phyloP scores from a whole-genome alignment of 2,329 filamentous ascomycete species.

The Volutella citrinella region DNA sequence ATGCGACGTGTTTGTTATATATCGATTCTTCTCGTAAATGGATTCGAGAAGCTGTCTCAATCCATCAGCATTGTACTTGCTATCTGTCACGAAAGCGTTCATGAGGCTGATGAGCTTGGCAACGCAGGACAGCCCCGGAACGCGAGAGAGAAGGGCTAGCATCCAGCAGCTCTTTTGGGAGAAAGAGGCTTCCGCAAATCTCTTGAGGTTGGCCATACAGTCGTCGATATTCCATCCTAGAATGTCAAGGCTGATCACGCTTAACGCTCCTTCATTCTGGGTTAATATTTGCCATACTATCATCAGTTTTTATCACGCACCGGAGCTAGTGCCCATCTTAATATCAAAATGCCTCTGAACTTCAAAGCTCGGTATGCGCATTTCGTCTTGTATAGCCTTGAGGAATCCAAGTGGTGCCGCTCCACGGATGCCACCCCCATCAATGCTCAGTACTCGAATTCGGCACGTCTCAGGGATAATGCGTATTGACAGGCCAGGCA shows the following conservation, averaged over 20 bases:
- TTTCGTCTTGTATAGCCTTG: conserved; percentile 12
- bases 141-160: neutral
- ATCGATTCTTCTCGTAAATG: conserved; percentile 6
- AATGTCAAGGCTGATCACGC: conserved; percentile 10
- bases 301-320: conserved; percentile 5
- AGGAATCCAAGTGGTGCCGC: conserved; percentile 12
- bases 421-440: conserved; percentile 15
- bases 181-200: conserved; percentile 8
- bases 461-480: conserved; percentile 11
- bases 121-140: conserved; percentile 7
- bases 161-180: neutral
- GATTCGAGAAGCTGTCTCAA: conserved; percentile 6
- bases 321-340: conserved; percentile 15
- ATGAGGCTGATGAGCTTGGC: conserved; percentile 3
- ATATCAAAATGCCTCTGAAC: conserved; percentile 16
- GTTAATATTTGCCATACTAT: neutral
- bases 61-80: conserved; percentile 8
- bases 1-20: conserved; percentile 4
- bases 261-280: conserved; percentile 12
- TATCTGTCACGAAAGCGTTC: conserved; percentile 6
- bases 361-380: conserved; percentile 10
- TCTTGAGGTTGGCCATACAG: conserved; percentile 12
- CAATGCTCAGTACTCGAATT: conserved; percentile 13
- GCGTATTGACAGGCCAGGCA: conserved; percentile 4
- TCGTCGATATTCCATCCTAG: conserved; percentile 14